These are phyloP conservation scores for Candida sonorensis DNA, from an alignment of 805 yeast species.

Conservation along the genomic window DNA sequence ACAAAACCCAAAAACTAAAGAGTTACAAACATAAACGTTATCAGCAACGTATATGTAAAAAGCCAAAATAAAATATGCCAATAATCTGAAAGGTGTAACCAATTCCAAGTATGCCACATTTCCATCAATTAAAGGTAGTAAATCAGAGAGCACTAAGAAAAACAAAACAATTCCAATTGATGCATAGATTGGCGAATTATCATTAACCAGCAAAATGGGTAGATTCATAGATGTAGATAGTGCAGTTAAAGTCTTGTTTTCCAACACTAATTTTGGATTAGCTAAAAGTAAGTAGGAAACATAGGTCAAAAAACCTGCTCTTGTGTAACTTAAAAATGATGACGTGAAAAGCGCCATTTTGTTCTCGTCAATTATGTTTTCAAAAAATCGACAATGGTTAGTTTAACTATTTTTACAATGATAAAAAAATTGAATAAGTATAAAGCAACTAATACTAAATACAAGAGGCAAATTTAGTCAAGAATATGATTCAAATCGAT, in stretches of 20 bases:
- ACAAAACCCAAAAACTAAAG: constrained; percentile 50
- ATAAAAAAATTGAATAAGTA: no score
- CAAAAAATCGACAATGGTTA: no score
- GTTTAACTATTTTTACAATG: no score
- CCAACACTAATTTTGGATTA: constrained; percentile 21
- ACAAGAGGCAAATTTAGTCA: no score
- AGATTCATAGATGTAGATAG: constrained; percentile 26
- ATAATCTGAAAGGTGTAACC: constrained; percentile 51
- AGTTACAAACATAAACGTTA: constrained; percentile 49
- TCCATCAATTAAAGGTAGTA: constrained; percentile 47
- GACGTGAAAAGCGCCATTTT: constrained; percentile 26
- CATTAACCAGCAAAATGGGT: constrained; percentile 27
- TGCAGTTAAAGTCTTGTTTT: constrained; percentile 23
- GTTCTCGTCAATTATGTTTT: no score
- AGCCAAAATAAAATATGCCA: constrained; percentile 42
- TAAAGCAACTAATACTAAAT: no score
- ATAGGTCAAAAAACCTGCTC: constrained; percentile 14
- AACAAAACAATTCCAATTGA: constrained; percentile 39
- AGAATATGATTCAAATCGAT: no score
- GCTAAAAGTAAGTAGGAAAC: constrained; percentile 18
- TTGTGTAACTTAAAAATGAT: constrained; percentile 13
- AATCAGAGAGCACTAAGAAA: constrained; percentile 42
- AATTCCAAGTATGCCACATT: constrained; percentile 48
- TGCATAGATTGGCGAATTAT: constrained; percentile 34
- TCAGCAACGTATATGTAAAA: constrained; percentile 41